Conservation (phyloP, 2,329 filamentous ascomycete genomes). For the Didymella pomorum region DNA sequence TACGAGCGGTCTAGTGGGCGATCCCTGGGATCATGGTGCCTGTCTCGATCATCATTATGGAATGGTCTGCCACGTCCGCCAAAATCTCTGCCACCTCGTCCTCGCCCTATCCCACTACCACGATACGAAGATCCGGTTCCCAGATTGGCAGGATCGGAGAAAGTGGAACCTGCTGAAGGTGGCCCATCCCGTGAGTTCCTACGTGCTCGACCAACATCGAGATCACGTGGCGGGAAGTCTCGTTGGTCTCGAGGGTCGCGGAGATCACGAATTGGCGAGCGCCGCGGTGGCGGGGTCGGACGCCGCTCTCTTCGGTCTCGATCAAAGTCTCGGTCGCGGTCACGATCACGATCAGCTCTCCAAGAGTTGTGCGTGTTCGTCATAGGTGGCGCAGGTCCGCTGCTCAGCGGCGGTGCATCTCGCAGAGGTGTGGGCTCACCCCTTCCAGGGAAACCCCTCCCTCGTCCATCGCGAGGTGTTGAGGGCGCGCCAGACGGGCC, state of each 20-base stretch:
- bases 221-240: constrained; percentile 66
- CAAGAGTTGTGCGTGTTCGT: constrained; percentile 58
- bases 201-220: constrained; percentile 72
- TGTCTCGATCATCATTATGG: constrained; percentile 58
- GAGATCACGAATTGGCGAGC: constrained; percentile 67
- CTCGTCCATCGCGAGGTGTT: constrained; percentile 63
- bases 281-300: constrained; percentile 65
- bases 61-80: constrained; percentile 57
- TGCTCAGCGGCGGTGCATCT: constrained; percentile 61
- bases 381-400: constrained; percentile 32
- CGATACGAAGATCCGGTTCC: constrained; percentile 60
- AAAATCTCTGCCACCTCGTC: constrained; percentile 58
- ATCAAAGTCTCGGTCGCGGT: constrained; percentile 63
- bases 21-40: constrained; percentile 54
- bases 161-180: constrained; percentile 73
- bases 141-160: constrained; percentile 69
- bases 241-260: constrained; percentile 70
- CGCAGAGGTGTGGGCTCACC: constrained; percentile 69
- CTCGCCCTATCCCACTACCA: constrained; percentile 62
- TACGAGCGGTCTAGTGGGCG: constrained; percentile 58
- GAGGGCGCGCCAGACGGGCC: constrained; percentile 43
- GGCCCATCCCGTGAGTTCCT: constrained; percentile 77
- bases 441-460: constrained; percentile 66
- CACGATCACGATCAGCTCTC: constrained; percentile 60
- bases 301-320: constrained; percentile 67